phyloP scores from a whole-genome alignment of 2,329 filamentous ascomycete species.

The Scedosporium dehoogii region DNA sequence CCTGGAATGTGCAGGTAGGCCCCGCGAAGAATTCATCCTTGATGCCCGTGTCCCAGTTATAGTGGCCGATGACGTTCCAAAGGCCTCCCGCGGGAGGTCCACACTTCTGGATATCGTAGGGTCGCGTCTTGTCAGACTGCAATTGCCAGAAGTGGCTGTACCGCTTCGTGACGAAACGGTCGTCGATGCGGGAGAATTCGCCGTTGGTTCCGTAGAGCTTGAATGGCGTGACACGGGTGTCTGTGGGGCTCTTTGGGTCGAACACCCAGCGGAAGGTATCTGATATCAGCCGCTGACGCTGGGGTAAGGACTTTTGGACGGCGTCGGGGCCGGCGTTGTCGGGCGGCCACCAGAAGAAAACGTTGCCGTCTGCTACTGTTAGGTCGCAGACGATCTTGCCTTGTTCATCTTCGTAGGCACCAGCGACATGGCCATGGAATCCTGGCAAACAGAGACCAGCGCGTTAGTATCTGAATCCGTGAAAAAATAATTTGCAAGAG shows the following conservation, averaged over 20 bases:
- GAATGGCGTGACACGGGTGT: constrained; percentile 25
- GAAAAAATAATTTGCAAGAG: neutral
- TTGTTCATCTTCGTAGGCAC: constrained; percentile 35
- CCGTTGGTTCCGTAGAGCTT: constrained; percentile 30
- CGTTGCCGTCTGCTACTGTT: constrained; percentile 31
- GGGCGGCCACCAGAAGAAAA: constrained; percentile 35
- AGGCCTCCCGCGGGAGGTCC: constrained; percentile 30
- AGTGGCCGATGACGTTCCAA: constrained; percentile 37
- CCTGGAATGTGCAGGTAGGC: constrained; percentile 36
- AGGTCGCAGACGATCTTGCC: constrained; percentile 34
- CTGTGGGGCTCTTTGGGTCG: constrained; percentile 17
- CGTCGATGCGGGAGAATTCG: constrained; percentile 41
- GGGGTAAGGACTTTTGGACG: neutral
- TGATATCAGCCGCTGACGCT: neutral
- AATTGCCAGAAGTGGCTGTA: constrained; percentile 38
- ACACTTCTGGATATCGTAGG: constrained; percentile 34
- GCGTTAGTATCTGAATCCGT: neutral
- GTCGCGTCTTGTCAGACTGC: constrained; percentile 22
- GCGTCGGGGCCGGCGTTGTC: constrained; percentile 16
- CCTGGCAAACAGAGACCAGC: constrained; percentile 14
- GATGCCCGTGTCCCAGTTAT: constrained; percentile 27
- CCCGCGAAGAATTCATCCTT: constrained; percentile 34
- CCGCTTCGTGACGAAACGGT: constrained; percentile 31
- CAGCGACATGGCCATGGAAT: constrained; percentile 37
- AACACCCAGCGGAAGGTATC: constrained; percentile 9